Base-by-base conservation (phyloP, 2,329 filamentous ascomycete species). In the Geosmithia putterillii region DNA sequence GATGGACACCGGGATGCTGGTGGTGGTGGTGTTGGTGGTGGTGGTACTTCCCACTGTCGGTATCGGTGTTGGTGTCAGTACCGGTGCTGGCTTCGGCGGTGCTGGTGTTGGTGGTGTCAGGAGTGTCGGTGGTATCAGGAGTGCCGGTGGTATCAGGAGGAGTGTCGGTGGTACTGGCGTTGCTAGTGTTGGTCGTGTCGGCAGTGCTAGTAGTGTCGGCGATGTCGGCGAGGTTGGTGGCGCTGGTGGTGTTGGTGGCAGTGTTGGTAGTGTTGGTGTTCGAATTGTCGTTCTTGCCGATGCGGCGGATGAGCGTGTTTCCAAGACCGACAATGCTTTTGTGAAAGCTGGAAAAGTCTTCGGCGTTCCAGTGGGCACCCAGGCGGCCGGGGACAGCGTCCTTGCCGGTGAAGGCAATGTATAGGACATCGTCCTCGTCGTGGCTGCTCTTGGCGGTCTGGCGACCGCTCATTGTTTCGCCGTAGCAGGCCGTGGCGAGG, bases 371-470 rank as follows among this genome's bases (percentile, higher is more conserved):
- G 18, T 66, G 56, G 1, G 75, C 75, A 9, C 64, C 66, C 1
- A 57, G 55, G 4, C 60, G 57, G 0, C 74, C 74, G 0, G 74
- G 74, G 2, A 78, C 70, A 0, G 76, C 74, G 8, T 69, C 65
- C 0, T 56, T 41, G 0, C 74, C 75, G 0, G 61, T 65, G 49
- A 81, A 81, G 0, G 71, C 76, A 40, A 81, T 62, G 51, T 74
- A 81, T 19, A 81, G 55, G 1, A 80, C 71, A 51, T 81, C 74
- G n/a, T 72, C 62, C 14, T 61, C 54, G 15, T 64, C 62, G 51
- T 79, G 69, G 1, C 50, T 51, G 0, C 41, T 42, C 38, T 65
- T 62, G 51, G 77, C 67, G 0, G 42, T 51, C 1, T 47, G 23
- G n/a, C 47, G 44, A 1, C 74, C 76, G 17, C 57, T 70, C 35